These are phyloP conservation scores for Podila minutissima DNA, from an alignment of 192 early-diverging fungal genomes.

Conservation along the genomic window DNA sequence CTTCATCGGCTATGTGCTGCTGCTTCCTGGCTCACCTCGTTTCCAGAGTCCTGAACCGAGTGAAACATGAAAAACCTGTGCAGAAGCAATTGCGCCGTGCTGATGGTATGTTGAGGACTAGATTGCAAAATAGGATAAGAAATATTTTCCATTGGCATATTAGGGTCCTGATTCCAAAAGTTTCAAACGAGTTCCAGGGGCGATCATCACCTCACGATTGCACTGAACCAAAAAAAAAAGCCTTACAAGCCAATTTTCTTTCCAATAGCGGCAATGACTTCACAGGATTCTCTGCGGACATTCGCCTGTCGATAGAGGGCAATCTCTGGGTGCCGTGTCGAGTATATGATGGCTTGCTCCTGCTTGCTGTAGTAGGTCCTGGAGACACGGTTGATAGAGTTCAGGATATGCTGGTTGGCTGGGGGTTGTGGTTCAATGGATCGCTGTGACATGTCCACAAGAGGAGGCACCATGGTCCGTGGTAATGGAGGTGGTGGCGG, in stretches of 20 bases:
- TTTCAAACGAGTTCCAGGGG: background rate
- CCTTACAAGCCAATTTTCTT: constrained; percentile 69
- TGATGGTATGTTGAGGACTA: constrained; percentile 70
- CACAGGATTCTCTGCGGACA: constrained; percentile 54
- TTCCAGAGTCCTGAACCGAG: constrained; percentile 56
- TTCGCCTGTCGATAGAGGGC: constrained; percentile 33
- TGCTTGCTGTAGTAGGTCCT: constrained; percentile 49
- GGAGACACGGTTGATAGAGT: constrained; percentile 47
- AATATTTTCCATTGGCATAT: background rate
- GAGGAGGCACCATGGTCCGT: background rate
- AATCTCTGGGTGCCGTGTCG: constrained; percentile 23
- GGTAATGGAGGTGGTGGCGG: background rate
- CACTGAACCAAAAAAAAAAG: too few species aligned
- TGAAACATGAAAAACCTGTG: constrained; percentile 68
- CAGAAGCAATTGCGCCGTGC: constrained; percentile 63
- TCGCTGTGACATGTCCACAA: constrained; percentile 8
- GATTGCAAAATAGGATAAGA: too few species aligned
- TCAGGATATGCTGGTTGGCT: constrained; percentile 5
- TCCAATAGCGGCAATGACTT: constrained; percentile 62
- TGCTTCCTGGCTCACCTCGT: constrained; percentile 48
- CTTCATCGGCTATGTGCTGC: background rate
- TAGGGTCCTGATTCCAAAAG: background rate
- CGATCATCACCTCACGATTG: background rate
- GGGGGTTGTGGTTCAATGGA: background rate
- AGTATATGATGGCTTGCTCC: constrained; percentile 32